Conservation (phyloP, 78 protist species). For the Salpingoeca rosetta region DNA sequence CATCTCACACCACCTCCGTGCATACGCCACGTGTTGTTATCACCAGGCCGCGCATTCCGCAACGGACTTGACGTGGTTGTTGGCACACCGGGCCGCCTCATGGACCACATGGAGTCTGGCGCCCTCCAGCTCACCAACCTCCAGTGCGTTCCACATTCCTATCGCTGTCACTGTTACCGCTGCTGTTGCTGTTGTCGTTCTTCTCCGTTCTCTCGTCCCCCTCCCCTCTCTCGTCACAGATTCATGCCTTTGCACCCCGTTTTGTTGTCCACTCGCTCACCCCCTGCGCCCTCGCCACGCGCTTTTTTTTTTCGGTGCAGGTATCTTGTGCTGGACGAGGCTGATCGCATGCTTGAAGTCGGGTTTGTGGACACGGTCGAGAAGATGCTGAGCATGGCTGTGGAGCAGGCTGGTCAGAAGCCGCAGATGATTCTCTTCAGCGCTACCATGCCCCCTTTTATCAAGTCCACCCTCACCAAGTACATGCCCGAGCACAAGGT, state of each 20-base stretch:
- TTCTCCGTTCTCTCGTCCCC: not conserved
- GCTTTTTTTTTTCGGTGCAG: conserved; percentile 5
- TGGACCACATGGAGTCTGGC: conserved; percentile 76
- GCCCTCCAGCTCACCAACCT: not conserved
- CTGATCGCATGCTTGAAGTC: conserved; percentile 85
- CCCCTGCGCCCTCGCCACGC: too few species aligned
- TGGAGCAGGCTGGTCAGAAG: not conserved
- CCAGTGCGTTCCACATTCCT: too few species aligned
- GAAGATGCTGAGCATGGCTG: conserved; percentile 50
- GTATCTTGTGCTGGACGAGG: conserved; percentile 94
- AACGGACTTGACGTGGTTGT: conserved; percentile 65
- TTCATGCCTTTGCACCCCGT: too few species aligned
- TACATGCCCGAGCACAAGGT: not conserved
- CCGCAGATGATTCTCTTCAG: conserved; percentile 58
- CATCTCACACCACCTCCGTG: too few species aligned
- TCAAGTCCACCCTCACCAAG: not conserved
- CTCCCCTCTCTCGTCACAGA: not conserved
- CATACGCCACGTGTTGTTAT: too few species aligned
- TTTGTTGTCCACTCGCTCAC: not conserved
- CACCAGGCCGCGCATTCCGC: not conserved
- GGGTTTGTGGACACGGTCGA: conserved; percentile 89
- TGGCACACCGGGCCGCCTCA: conserved; percentile 98
- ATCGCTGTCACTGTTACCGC: too few species aligned
- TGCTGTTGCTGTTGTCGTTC: too few species aligned
- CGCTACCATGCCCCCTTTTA: conserved; percentile 52